Base-by-base conservation (phyloP, 2,329 filamentous ascomycete genomes). In the Didymellaceae sp. region DNA sequence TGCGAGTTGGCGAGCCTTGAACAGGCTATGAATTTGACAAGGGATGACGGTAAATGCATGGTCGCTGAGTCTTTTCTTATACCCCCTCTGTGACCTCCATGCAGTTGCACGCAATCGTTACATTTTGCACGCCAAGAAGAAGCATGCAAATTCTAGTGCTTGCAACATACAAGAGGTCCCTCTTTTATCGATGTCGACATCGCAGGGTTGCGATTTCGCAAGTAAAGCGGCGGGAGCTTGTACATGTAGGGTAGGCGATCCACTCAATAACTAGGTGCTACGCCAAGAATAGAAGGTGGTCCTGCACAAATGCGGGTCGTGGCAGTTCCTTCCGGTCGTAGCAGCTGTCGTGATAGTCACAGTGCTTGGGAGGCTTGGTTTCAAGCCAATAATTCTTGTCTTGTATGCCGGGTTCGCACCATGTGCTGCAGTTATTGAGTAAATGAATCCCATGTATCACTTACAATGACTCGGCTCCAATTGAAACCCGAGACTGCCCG, bases 181-280 rank as follows among this genome's bases (percentile, higher is more conserved):
- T 35, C 30, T 43, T 43, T 38, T 40, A 26, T 45, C 37, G 24
- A 54, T 56, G 54, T 56, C 54, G 54, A 54, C 54, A 54, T 56
- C 20, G 41, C 54, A 53, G 39, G 54, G 54, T 38, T 43, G 41
- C 35, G 34, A 53, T 54, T 45, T 46, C 48, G 48, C 48, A 46
- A 52, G 42, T 21, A 52, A 32, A 42, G 26, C 21, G 25, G 38
- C 42, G 48, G 38, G 20, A 46, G 43, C 48, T 52, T 42, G 38
- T 37, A 42, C 43, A 35, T 33, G 28, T 25, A 26, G n/a, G 31
- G 41, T 40, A 54, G 17, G 20, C 24, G 45, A 24, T 33, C 41
- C 45, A 50, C 51, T 42, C 14, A 21, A 24, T 13, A 34, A 24
- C 24, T 3, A 21, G 8, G 30, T 37, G 22, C 40, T 45, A 45